Base-by-base conservation (phyloP, 2,329 filamentous ascomycete genomes). In the Cryphonectria carpinicola region DNA sequence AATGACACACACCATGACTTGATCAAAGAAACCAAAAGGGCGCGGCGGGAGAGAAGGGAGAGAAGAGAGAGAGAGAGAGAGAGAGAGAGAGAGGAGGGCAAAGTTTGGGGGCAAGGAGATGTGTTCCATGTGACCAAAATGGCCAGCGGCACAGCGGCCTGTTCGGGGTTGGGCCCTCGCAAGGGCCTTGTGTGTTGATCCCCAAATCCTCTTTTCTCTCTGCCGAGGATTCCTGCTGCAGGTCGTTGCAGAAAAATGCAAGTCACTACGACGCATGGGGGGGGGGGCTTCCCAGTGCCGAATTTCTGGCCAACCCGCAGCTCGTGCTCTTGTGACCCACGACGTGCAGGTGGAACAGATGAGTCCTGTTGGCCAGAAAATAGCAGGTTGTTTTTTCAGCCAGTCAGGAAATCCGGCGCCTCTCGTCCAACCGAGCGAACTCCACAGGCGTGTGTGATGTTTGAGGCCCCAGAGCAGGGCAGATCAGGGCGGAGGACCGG, bases 331-430 rank as follows among this genome's bases (percentile, higher is more conserved):
- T 56, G 19, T 58, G 54, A 56, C 32, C 58, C 46, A 54, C 58
- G 41, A 25, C n/a, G n/a, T 56, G n/a, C 35, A 43, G 17, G 61
- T 61, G 61, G n/a, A 56, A 43, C 43, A 62, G 39, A 22, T 7
- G 62, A 43, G 62, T 32, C 65, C 71, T 66, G 69, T 70, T 72
- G 71, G 71, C 66, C 63, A 70, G 68, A 72, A 70, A 72, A 70
- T 70, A 32, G 62, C 25, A 66, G 56, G 22, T 49, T 49, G 46
- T 56, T 43, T 72, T 71, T 66, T 60, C 35, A 49, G 54, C 71
- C 71, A 72, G 43, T 72, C 56, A 72, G 35, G 66, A 62, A 56
- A 14, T 62, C 56, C 25, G 54, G 39, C 39, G 56, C 58, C 43
- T 70, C 28, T 54, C 41, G 63, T 66, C 71, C 71, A 70, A 68